Conservation (phyloP, 139 green algal species). For the Pleodorina starrii region DNA sequence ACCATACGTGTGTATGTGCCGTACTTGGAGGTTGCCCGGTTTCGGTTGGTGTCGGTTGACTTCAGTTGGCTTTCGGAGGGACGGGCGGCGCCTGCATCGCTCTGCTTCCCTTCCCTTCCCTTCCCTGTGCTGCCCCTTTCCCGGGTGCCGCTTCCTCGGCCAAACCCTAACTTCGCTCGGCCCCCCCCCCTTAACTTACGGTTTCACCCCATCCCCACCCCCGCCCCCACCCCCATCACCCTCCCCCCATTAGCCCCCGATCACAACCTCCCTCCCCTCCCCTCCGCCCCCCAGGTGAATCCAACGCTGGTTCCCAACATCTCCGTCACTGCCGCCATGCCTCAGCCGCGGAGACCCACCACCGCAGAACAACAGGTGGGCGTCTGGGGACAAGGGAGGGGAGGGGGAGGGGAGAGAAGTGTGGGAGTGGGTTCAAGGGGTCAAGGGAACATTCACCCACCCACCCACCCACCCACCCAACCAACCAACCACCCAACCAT, state of each 20-base stretch:
- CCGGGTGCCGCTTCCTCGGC: too few species aligned
- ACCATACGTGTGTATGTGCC: not conserved
- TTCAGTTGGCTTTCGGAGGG: too few species aligned
- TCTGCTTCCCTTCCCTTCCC: too few species aligned
- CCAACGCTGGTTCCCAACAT: slow-evolving; percentile 32
- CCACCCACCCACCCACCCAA: not conserved
- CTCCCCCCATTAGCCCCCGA: not conserved
- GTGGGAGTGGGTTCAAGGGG: not conserved
- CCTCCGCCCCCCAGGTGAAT: not conserved
- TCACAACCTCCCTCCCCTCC: not conserved
- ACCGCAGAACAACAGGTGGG: slow-evolving; percentile 43
- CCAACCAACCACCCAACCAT: too few species aligned
- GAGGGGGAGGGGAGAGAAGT: not conserved
- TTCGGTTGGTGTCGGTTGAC: too few species aligned
- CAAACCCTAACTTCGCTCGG: too few species aligned
- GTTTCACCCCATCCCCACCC: not conserved
- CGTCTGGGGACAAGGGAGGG: too few species aligned
- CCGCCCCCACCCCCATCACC: not conserved
- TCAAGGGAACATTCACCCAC: not conserved
- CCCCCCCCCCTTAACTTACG: too few species aligned
- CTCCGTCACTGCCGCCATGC: not conserved
- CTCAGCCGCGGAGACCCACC: slow-evolving; percentile 6
- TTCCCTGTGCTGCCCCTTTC: too few species aligned
- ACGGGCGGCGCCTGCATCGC: too few species aligned
- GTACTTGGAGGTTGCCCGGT: not conserved